These are phyloP conservation scores for Boletus sp. DNA, from an alignment of 1,284 basidiomycete genomes.

Conservation along the genomic window DNA sequence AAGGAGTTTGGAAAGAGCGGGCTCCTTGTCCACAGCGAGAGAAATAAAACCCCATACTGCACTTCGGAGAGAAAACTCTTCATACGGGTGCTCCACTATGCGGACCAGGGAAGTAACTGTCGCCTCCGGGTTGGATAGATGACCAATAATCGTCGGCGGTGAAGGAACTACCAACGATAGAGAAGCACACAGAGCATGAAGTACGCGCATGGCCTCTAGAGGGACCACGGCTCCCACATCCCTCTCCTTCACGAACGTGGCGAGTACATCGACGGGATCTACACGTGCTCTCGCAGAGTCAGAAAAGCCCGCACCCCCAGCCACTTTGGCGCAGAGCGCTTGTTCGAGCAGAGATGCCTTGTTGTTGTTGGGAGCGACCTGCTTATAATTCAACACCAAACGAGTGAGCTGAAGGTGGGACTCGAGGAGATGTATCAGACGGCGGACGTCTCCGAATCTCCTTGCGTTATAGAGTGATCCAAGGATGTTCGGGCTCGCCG, in stretches of 20 bases:
- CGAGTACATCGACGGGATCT: slow-evolving; percentile 74
- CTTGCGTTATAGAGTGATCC: slow-evolving; percentile 62
- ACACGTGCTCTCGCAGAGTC: slow-evolving; percentile 51
- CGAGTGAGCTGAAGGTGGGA: slow-evolving; percentile 66
- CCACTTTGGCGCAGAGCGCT: slow-evolving; percentile 63
- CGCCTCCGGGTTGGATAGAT: slow-evolving; percentile 72
- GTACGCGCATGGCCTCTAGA: slow-evolving; percentile 64
- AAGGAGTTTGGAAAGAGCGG: slow-evolving; percentile 84
- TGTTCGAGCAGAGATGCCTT: slow-evolving; percentile 75
- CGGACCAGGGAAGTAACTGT: slow-evolving; percentile 63
- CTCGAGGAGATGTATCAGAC: slow-evolving; percentile 70
- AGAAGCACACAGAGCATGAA: slow-evolving; percentile 69
- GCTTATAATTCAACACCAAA: slow-evolving; percentile 65
- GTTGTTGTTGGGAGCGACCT: slow-evolving; percentile 41
- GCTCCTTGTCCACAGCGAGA: slow-evolving; percentile 83
- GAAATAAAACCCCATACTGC: slow-evolving; percentile 86
- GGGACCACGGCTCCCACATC: slow-evolving; percentile 61
- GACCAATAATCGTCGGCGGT: slow-evolving; percentile 70
- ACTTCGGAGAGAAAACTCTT: slow-evolving; percentile 68
- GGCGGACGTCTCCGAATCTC: slow-evolving; percentile 67
- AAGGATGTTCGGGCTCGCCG: slow-evolving; percentile 62
- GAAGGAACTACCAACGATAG: slow-evolving; percentile 62
- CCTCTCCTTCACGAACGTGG: slow-evolving; percentile 64
- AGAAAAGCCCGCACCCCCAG: slow-evolving; percentile 52
- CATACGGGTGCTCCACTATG: slow-evolving; percentile 72